Percentiles rank a stretch among this genome's conserved stretches.
These are phyloP conservation scores for Kodamaea fungicola DNA, from an alignment of 1,139 yeast species.

Conservation along the genomic window DNA sequence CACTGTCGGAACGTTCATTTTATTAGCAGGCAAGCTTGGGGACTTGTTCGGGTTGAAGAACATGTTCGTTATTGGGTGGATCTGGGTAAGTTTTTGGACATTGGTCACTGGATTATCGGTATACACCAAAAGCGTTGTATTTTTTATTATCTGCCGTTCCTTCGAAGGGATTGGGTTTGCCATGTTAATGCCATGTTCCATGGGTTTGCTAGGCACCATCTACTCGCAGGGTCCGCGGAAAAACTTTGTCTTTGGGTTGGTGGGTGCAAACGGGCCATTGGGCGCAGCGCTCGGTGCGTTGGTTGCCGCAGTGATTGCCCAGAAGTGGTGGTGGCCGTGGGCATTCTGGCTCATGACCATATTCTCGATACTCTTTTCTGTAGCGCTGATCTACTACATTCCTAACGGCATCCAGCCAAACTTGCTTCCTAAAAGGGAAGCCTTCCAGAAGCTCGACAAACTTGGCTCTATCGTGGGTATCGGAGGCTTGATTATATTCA, in stretches of 20 bases:
- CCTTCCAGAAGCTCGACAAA: constrained; percentile 33
- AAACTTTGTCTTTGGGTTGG: constrained; percentile 46
- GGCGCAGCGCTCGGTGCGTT: constrained; percentile 52
- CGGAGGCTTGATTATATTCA: constrained; percentile 44
- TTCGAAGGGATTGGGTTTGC: constrained; percentile 57
- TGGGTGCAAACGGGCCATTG: constrained; percentile 54
- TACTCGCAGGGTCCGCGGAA: constrained; percentile 47
- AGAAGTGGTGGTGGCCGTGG: constrained; percentile 51
- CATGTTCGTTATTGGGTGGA: constrained; percentile 41
- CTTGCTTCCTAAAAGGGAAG: constrained; percentile 6
- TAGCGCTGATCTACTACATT: constrained; percentile 25
- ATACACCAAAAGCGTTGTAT: constrained; percentile 40
- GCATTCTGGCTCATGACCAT: constrained; percentile 46
- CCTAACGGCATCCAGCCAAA: constrained; percentile 22
- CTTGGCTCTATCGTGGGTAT: constrained; percentile 47
- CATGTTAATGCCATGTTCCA: constrained; percentile 48
- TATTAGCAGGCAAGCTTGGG: constrained; percentile 51
- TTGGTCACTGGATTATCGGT: constrained; percentile 46
- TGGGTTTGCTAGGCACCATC: constrained; percentile 48
- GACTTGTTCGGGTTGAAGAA: constrained; percentile 51
- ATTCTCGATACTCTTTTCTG: constrained; percentile 26
- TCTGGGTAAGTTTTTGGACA: constrained; percentile 42
- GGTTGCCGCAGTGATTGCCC: constrained; percentile 46
- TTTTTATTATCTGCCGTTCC: constrained; percentile 50
- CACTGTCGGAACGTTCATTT: constrained; percentile 53